A percentile compares a stretch with the other conserved stretches of the same genome.
Conservation (phyloP, 192 early-diverging fungal genomes). For the Backusella parvicylindrica region DNA sequence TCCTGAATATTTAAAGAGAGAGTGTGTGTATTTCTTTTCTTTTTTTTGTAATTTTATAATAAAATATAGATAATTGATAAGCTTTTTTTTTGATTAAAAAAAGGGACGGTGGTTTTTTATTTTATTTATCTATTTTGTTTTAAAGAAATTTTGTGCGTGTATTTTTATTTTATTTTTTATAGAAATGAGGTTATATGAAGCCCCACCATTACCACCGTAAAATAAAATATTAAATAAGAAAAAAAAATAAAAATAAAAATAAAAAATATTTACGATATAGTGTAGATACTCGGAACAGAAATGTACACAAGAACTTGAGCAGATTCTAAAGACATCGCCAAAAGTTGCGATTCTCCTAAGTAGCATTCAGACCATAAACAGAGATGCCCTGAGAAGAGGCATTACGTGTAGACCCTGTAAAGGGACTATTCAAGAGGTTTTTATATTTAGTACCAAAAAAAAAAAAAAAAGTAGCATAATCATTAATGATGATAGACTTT, state of each 20-base stretch:
- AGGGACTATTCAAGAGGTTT: conserved; percentile 31
- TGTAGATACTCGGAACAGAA: conserved; percentile 21
- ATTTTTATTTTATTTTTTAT: not conserved
- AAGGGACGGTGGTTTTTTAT: not conserved
- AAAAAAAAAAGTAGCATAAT: not conserved
- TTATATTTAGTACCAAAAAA: not conserved
- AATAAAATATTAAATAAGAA: not conserved
- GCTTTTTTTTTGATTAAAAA: no score
- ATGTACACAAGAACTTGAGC: conserved; percentile 30
- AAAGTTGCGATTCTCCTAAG: conserved; percentile 18
- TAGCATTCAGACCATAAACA: conserved; percentile 25
- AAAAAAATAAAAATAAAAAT: not conserved
- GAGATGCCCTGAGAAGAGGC: conserved; percentile 17
- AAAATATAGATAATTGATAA: not conserved
- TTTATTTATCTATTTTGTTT: not conserved
- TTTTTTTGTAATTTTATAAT: not conserved
- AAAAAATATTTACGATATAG: not conserved
- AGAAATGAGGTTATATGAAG: not conserved
- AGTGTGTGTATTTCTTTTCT: no score
- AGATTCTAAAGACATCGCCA: conserved; percentile 15
- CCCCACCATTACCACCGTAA: not conserved
- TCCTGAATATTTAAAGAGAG: not conserved
- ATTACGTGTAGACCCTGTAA: conserved; percentile 32
- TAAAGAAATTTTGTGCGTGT: not conserved
- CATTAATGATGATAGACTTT: not conserved